These are phyloP conservation scores for Akanthomyces muscarius DNA, from an alignment of 2,329 filamentous ascomycete genomes.

Conservation along the genomic window DNA sequence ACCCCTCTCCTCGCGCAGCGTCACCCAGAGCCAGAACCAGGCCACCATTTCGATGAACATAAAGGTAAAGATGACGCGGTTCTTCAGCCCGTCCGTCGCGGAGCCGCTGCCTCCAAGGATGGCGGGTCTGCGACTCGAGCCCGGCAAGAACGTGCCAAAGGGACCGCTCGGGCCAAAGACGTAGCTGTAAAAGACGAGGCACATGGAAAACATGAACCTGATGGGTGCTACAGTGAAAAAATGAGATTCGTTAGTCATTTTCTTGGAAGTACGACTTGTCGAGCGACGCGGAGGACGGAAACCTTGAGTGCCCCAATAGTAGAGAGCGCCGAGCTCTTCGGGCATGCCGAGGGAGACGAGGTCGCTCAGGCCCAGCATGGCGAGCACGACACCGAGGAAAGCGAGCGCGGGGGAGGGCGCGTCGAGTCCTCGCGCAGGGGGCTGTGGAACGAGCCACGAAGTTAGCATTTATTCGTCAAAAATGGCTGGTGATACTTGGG, in stretches of 20 bases:
- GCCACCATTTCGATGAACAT: slow-evolving; percentile 76
- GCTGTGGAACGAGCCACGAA: slow-evolving; percentile 39
- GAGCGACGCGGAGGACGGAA: not conserved
- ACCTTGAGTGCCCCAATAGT: slow-evolving; percentile 65
- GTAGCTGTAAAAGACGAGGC: slow-evolving; percentile 61
- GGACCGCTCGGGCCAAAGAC: slow-evolving; percentile 52
- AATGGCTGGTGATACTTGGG: not conserved
- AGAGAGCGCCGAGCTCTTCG: slow-evolving; percentile 59
- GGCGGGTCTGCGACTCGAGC: slow-evolving; percentile 29
- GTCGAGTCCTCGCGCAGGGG: slow-evolving; percentile 63
- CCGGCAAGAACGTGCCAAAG: slow-evolving; percentile 35
- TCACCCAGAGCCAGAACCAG: slow-evolving; percentile 84
- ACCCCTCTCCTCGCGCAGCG: slow-evolving; percentile 60
- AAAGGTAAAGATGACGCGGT: slow-evolving; percentile 79
- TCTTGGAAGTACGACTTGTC: not conserved
- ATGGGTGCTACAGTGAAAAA: slow-evolving; percentile 47
- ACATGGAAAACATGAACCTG: slow-evolving; percentile 61
- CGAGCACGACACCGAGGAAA: slow-evolving; percentile 66
- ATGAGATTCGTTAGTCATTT: slow-evolving; percentile 11
- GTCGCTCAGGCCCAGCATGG: slow-evolving; percentile 58
- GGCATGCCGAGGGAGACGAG: slow-evolving; percentile 63
- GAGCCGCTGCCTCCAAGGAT: slow-evolving; percentile 34
- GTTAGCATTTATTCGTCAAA: not conserved
- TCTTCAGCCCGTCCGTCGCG: slow-evolving; percentile 69
- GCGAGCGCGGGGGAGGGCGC: slow-evolving; percentile 66